Evolutionary conservation across 2,329 filamentous ascomycete genomes (phyloP), one percentile per base, ranked within the genome.

Genomic region (Eutypa lata): DNA sequence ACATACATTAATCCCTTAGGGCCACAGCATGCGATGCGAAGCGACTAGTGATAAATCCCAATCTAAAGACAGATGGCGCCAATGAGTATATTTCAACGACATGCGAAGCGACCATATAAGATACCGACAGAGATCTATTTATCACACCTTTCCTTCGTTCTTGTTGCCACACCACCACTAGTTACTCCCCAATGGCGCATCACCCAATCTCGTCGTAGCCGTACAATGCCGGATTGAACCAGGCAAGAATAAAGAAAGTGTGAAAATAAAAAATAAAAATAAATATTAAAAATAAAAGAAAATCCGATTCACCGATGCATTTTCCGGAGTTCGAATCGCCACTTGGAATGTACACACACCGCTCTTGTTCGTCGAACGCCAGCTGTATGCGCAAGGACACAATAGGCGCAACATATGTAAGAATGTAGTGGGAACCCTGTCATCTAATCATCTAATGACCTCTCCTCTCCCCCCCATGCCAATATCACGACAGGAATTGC

Each of bases 21-120:
- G 61, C 53, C 61, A 59, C 60, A 59, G 61, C 61, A 57, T 53
- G 55, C 53, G 57, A 61, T 49, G 58, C 58, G 58, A 60, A 58
- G 53, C 55, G 58, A 60, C 58, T 56, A 60, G 58, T 57, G 50
- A 54, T 55, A 54, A 50, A 53, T 44, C 55, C 51, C 14, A 24
- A 45, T 45, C 22, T 28, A 24, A 8, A n/a, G 42, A 7, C 5
- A 45, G 42, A 45, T 8, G 22, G 42, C 42, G 42, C 42, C 42
- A 45, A 45, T 16, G 22, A 45, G 42, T 28, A 42, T 61, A 61
- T 53, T 59, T 59, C 47, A 56, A 61, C 57, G 52, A 59, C 58
- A 57, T 56, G 48, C 51, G 8, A 42, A 21, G 38, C 16, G 38
- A n/a, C 37, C 16, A 38, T 16, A 6, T 7, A 38, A 18, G 37